Percentiles rank a stretch among this genome's conserved stretches.
phyloP scores from a whole-genome alignment of 805 yeast species.

The Candida insectorum region DNA sequence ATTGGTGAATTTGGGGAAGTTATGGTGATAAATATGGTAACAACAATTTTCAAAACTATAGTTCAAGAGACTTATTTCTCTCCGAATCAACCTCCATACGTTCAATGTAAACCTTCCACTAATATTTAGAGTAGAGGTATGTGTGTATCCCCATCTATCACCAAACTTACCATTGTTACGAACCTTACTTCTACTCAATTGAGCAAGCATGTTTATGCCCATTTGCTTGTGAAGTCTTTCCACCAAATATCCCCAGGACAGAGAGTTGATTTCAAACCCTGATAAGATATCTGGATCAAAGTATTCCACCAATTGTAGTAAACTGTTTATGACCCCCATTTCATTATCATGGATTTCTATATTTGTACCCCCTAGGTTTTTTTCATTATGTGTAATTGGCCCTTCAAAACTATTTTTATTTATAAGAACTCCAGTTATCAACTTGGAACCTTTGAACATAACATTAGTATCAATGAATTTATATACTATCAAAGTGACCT shows the following conservation, averaged over 20 bases:
- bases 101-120: constrained; percentile 84
- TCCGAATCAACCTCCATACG: constrained; percentile 73
- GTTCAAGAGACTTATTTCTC: constrained; percentile 58
- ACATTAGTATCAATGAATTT: constrained; percentile 41
- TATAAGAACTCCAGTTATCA: constrained; percentile 17
- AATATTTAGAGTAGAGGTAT: constrained; percentile 64
- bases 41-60: constrained; percentile 78
- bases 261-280: constrained; percentile 77
- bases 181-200: constrained; percentile 56
- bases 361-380: not conserved
- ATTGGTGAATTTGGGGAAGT: constrained; percentile 62
- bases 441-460: constrained; percentile 10
- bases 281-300: constrained; percentile 86
- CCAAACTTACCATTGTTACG: constrained; percentile 51
- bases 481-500: constrained; percentile 62
- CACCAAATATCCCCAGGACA: constrained; percentile 88
- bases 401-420: constrained; percentile 1
- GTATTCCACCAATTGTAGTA: constrained; percentile 52
- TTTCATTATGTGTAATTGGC: not conserved
- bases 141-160: constrained; percentile 79
- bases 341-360: constrained; percentile 36
- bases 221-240: constrained; percentile 52
- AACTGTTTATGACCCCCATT: constrained; percentile 49
- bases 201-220: constrained; percentile 52
- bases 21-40: constrained; percentile 59